phyloP scores from a whole-genome alignment of 306 rosid genomes.

The Cucurbita ficifolia region DNA sequence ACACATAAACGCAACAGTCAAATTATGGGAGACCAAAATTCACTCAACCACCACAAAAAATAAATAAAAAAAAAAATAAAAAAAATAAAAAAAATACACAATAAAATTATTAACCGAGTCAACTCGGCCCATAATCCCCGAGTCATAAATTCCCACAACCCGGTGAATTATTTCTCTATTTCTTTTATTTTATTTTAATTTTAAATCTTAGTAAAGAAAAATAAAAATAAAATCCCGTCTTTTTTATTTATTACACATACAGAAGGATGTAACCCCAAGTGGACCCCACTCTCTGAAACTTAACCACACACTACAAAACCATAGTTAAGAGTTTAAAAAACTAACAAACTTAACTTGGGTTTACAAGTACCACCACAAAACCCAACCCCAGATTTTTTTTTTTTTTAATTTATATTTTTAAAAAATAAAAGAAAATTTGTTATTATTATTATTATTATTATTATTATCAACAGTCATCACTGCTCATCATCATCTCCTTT shows the following conservation, averaged over 20 bases:
- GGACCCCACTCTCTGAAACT: conserved; percentile 32
- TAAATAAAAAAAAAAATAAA: too few relatives aligned
- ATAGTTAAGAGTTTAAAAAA: conserved; percentile 39
- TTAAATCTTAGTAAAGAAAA: background rate
- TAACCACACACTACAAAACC: conserved; percentile 58
- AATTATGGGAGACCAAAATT: background rate
- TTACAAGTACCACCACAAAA: conserved; percentile 80
- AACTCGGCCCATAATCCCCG: background rate
- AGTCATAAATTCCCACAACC: background rate
- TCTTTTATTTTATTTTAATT: background rate
- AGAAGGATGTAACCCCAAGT: conserved; percentile 37
- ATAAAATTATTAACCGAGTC: background rate
- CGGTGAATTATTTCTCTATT: background rate
- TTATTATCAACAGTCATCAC: conserved; percentile 68
- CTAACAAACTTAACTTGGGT: conserved; percentile 16
- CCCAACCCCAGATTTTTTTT: conserved; percentile 12
- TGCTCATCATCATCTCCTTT: conserved; percentile 30
- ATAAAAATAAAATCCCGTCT: background rate
- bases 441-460: conserved; percentile 10
- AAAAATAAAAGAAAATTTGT: too few relatives aligned
- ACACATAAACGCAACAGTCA: background rate
- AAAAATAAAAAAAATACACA: too few relatives aligned
- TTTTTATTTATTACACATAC: conserved; percentile 49
- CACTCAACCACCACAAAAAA: background rate
- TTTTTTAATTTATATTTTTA: background rate